These are phyloP conservation scores for Backusella sp. DNA, from an alignment of 192 early-diverging fungal genomes.

Conservation along the genomic window DNA sequence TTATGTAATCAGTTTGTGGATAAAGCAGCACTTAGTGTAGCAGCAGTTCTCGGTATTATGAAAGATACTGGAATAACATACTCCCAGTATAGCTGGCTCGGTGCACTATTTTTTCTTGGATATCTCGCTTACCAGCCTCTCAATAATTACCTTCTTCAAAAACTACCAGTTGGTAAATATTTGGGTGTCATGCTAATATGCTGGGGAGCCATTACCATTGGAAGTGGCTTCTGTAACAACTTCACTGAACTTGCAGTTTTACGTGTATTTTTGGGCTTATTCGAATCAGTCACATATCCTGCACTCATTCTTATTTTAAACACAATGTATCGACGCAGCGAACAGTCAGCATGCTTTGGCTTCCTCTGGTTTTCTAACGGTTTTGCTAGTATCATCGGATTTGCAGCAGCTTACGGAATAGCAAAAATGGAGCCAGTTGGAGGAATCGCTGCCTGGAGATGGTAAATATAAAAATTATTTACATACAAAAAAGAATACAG, in stretches of 20 bases:
- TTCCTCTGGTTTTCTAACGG: constrained; percentile 15
- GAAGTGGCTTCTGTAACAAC: constrained; percentile 8
- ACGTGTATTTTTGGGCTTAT: constrained; percentile 28
- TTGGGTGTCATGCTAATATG: constrained; percentile 11
- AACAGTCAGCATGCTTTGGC: constrained; percentile 16
- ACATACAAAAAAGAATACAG: neutral
- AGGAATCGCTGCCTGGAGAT: constrained; percentile 23
- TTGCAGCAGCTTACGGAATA: constrained; percentile 12
- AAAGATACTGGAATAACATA: constrained; percentile 3
- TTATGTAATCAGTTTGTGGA: neutral
- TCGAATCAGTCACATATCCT: constrained; percentile 21
- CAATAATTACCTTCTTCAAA: constrained; percentile 13
- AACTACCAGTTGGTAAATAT: neutral
- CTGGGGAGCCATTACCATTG: constrained; percentile 18
- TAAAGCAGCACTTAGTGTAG: constrained; percentile 11
- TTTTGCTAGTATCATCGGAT: constrained; percentile 8
- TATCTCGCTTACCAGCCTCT: constrained; percentile 9
- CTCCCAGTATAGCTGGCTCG: constrained; percentile 6
- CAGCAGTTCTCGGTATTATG: constrained; percentile 19
- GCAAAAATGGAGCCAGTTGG: constrained; percentile 6
- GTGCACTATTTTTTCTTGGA: constrained; percentile 23
- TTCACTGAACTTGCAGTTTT: constrained; percentile 19
- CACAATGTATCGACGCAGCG: constrained; percentile 23
- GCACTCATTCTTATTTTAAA: constrained; percentile 16
- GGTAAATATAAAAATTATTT: constrained; percentile 5